Conservation (phyloP, 192 early-diverging fungal genomes). For the Backusella australiensis region DNA sequence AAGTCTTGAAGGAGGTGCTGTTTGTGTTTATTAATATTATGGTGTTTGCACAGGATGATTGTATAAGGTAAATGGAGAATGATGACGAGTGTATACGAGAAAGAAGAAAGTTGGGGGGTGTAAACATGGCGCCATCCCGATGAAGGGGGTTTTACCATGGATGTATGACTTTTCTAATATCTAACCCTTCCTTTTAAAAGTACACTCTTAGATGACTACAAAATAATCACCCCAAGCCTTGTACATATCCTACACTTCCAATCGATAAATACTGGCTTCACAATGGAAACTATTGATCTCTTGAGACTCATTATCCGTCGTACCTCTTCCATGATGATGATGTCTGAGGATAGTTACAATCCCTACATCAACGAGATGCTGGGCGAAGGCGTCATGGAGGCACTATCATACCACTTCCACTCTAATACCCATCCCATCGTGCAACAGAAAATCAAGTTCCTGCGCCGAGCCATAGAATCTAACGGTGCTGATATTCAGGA, state of each 20-base stretch:
- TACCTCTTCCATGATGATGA: not conserved
- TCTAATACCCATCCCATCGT: not conserved
- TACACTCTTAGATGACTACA: not conserved
- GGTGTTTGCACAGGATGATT: conserved; percentile 1
- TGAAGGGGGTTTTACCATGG: not conserved
- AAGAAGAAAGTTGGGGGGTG: too few species aligned
- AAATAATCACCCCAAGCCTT: not conserved
- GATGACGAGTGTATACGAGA: too few species aligned
- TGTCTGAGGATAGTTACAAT: not conserved
- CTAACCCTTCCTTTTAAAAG: not conserved
- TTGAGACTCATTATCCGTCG: not conserved
- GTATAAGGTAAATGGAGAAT: conserved; percentile 8
- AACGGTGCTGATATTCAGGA: not conserved
- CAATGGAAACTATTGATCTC: too few species aligned
- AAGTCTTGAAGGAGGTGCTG: conserved; percentile 7
- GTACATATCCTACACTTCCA: not conserved
- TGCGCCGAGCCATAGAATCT: not conserved
- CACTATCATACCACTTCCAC: not conserved
- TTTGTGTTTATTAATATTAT: conserved; percentile 21
- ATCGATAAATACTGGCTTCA: not conserved
- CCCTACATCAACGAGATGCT: not conserved
- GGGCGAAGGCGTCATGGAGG: not conserved
- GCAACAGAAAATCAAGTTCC: not conserved
- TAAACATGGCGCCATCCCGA: too few species aligned
- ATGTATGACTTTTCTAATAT: not conserved